These are phyloP conservation scores for Moelleriella libera DNA, from an alignment of 2,329 filamentous ascomycete species.

Conservation along the genomic window DNA sequence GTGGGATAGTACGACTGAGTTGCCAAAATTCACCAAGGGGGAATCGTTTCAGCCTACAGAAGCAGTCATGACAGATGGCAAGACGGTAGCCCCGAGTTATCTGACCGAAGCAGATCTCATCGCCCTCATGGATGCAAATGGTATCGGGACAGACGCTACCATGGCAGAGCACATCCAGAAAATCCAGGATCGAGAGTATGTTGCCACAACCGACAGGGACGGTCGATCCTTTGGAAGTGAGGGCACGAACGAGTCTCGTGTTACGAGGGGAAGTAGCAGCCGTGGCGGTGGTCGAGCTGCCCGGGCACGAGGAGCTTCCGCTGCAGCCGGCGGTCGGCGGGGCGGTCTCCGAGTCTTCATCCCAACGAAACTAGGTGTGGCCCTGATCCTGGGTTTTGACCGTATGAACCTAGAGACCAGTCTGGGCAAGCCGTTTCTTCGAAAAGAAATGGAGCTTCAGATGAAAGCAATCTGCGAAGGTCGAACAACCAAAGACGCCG, in stretches of 20 bases:
- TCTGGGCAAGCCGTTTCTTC: conserved; percentile 85
- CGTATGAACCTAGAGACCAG: conserved; percentile 86
- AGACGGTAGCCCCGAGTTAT: conserved; percentile 72
- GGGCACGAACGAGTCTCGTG: neutral
- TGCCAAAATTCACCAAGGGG: conserved; percentile 66
- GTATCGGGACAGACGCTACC: conserved; percentile 94
- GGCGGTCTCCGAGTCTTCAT: conserved; percentile 70
- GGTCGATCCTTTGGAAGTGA: conserved; percentile 10
- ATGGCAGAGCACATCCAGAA: conserved; percentile 98
- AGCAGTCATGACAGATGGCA: conserved; percentile 80
- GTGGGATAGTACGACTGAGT: conserved; percentile 75
- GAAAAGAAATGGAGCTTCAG: conserved; percentile 94
- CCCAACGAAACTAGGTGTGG: conserved; percentile 80
- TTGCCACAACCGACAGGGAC: conserved; percentile 43
- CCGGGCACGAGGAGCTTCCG: conserved; percentile 23
- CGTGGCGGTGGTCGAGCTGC: conserved; percentile 29
- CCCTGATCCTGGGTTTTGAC: conserved; percentile 88
- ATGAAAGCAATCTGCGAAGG: conserved; percentile 97
- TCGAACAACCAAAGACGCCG: conserved; percentile 54
- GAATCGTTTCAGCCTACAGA: conserved; percentile 81
- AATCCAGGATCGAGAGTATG: conserved; percentile 83
- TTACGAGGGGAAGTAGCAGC: conserved; percentile 29
- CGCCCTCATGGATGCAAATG: conserved; percentile 94
- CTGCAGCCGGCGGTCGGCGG: conserved; percentile 26
- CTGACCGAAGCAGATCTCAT: conserved; percentile 93